Percentiles rank a stretch among this genome's conserved stretches.
These are phyloP conservation scores for Echinochloa phyllopogon DNA, from an alignment of 176 grass and related monocot species.

Conservation along the genomic window DNA sequence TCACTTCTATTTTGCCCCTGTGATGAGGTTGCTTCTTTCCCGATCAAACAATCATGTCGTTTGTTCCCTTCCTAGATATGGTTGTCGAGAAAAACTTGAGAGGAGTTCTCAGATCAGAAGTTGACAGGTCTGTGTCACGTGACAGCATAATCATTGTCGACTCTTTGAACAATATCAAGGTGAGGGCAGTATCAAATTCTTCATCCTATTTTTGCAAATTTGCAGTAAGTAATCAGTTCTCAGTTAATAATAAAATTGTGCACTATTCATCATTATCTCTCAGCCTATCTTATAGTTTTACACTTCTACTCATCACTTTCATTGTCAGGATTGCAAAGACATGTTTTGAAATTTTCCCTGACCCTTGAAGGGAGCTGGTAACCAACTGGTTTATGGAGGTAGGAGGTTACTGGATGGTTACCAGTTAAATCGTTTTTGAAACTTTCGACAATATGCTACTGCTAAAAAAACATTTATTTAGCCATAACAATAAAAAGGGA, in stretches of 20 bases:
- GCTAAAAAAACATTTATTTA: neutral
- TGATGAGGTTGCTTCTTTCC: neutral
- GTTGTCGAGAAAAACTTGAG: constrained; percentile 89
- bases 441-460: neutral
- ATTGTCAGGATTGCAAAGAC: neutral
- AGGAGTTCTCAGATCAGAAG: constrained; percentile 92
- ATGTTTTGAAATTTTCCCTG: neutral
- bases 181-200: constrained; percentile 25
- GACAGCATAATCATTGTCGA: constrained; percentile 87
- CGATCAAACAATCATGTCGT: neutral
- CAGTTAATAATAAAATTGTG: neutral
- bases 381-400: neutral
- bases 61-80: constrained; percentile 71
- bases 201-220: constrained; percentile 8
- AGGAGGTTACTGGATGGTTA: neutral
- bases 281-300: neutral
- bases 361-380: neutral
- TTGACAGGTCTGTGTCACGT: constrained; percentile 85
- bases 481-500: neutral
- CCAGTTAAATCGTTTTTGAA: neutral
- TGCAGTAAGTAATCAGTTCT: neutral
- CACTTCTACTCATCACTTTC: neutral
- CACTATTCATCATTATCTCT: neutral
- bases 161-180: constrained; percentile 97
- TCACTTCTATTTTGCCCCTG: neutral